Evolutionary conservation across 208 protist genomes (phyloP).

Genomic region (Trypanosomatidae sp.): DNA sequence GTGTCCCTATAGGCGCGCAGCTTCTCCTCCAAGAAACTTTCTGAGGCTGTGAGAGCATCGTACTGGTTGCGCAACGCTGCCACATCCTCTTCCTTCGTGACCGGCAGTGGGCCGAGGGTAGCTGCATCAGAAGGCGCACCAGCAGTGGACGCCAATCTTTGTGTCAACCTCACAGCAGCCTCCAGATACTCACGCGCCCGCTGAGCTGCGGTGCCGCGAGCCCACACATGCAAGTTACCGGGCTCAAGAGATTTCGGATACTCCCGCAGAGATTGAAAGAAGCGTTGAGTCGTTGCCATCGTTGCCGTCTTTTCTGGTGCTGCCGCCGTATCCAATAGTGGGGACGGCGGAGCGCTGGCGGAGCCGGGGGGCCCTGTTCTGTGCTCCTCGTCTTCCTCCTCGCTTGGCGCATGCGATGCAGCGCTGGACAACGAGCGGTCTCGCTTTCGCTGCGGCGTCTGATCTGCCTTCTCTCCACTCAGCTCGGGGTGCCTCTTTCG

Average conservation of each 20-base stretch:
- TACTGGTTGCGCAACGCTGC: conserved; percentile 20
- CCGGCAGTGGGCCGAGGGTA: not conserved
- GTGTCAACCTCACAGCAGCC: conserved; percentile 6
- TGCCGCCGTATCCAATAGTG: not conserved
- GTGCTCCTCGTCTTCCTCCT: not conserved
- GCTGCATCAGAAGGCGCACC: not conserved
- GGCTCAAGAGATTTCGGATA: conserved; percentile 27
- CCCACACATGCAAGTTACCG: conserved; percentile 24
- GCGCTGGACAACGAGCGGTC: conserved; percentile 12
- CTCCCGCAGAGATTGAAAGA: conserved; percentile 23
- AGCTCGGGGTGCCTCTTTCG: conserved; percentile 31
- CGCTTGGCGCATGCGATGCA: not conserved
- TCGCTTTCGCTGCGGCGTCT: conserved; percentile 3
- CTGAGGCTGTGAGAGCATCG: conserved; percentile 13
- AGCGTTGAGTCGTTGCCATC: not conserved
- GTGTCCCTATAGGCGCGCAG: conserved; percentile 25
- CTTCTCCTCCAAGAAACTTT: conserved; percentile 4
- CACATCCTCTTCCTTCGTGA: conserved; percentile 17
- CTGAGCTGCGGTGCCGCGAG: conserved; percentile 4
- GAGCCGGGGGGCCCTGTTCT: not conserved
- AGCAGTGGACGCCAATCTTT: not conserved
- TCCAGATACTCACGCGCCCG: conserved; percentile 10
- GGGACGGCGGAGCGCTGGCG: not conserved
- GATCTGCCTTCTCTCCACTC: not conserved
- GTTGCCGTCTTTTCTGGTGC: not conserved